A percentile compares a stretch with the other conserved stretches of the same genome.
These are phyloP conservation scores for Ceratocystis smalleyi DNA, from an alignment of 2,329 filamentous ascomycete species.

Conservation along the genomic window DNA sequence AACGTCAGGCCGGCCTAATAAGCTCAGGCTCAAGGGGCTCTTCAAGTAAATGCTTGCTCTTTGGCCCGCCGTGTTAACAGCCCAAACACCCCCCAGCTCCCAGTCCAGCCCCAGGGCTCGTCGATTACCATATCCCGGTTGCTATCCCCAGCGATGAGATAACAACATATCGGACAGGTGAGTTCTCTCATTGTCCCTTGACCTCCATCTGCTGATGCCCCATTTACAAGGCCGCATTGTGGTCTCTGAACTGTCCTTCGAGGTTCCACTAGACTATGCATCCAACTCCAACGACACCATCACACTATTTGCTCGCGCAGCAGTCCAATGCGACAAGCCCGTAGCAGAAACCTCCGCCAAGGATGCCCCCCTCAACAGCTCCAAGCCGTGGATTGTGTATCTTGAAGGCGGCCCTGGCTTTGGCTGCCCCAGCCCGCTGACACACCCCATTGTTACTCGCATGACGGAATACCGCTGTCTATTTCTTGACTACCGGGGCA, in stretches of 20 bases:
- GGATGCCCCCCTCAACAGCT: constrained; percentile 25
- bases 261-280: constrained; percentile 65
- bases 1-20: not conserved
- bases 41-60: not conserved
- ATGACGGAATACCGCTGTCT: constrained; percentile 74
- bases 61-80: too few species aligned
- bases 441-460: constrained; percentile 52
- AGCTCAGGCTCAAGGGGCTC: not conserved
- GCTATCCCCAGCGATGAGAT: constrained; percentile 7
- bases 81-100: not conserved
- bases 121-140: constrained; percentile 5
- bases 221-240: constrained; percentile 47
- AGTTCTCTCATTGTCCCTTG: not conserved
- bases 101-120: constrained; percentile 2
- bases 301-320: constrained; percentile 63
- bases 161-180: constrained; percentile 13
- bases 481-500: constrained; percentile 81
- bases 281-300: constrained; percentile 43
- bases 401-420: constrained; percentile 78
- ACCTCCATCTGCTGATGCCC: not conserved
- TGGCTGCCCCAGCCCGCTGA: constrained; percentile 59
- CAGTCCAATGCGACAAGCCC: constrained; percentile 48
- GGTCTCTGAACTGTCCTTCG: constrained; percentile 71
- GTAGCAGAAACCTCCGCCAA: constrained; percentile 33
- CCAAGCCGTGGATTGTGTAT: constrained; percentile 50